Evolutionary conservation across 352 stramenopile species (phyloP), one percentile per base, ranked within the genome.

Genomic region (Globisporangium okanoganense): DNA sequence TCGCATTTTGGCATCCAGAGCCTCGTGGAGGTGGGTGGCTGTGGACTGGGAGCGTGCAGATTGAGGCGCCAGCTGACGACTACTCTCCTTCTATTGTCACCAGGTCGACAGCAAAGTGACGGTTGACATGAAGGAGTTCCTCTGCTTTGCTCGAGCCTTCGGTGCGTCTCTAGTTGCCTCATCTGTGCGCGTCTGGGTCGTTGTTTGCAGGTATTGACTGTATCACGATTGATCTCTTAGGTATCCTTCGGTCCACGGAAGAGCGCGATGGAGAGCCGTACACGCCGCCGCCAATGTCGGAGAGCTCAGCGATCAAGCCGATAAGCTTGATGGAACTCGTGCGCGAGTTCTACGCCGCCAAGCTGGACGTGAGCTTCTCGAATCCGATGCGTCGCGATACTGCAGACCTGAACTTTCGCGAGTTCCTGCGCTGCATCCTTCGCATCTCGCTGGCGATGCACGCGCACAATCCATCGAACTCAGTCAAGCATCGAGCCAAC

Each of bases 391-490:
- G 78, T 3, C 70, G 80, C 4, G 79, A 90, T 53, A 65, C 72
- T 10, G 57, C 74, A 22, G 73, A 90, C 50, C 56, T 92, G 14
- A 89, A 66, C 20, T 89, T 92, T 36, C 80, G 78, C 18, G 82
- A 92, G 56, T 92, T 92, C 57, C 64, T 90, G 8, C 75, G 82
- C 2, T 90, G 80, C 35, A 65, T 89, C 9, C 77, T 89, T 50
- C 80, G 82, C 12, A 70, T 92, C 49, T 71, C 82, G 7, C 68
- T 92, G 51, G 75, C 82, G 2, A 92, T 92, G 82, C 69, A 89
- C 41, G 62, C 69, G 22, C 67, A 72, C 24, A 74, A 67, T 1
- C 40, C 55, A 47, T 56, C 45, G 16, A 69, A 65, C 16, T 29
- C 55, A 31, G 41, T 36, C 22, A 51, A 44, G 9, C 52, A 54